phyloP scores from a whole-genome alignment of 2,329 filamentous ascomycete genomes.

The Talaromyces amestolkiae region DNA sequence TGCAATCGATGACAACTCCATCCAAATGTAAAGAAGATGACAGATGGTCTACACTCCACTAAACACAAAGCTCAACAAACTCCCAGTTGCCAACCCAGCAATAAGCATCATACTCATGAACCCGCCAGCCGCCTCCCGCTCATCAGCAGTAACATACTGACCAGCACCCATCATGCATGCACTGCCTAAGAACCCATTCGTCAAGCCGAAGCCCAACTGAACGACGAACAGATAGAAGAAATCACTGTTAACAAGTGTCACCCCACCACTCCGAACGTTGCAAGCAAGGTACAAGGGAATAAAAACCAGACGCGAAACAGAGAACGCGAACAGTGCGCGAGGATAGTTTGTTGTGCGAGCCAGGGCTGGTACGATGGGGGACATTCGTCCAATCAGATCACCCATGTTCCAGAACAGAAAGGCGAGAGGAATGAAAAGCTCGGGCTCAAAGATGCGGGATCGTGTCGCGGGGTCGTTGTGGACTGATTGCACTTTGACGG shows the following conservation, averaged over 20 bases:
- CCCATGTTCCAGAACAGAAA: constrained; percentile 94
- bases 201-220: constrained; percentile 77
- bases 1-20: background rate
- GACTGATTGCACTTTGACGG: constrained; percentile 61
- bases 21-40: background rate
- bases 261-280: constrained; percentile 74
- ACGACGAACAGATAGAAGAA: constrained; percentile 82
- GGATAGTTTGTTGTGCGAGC: constrained; percentile 60
- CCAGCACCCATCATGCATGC: constrained; percentile 88
- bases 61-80: constrained; percentile 79
- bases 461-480: constrained; percentile 33
- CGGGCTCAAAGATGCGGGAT: constrained; percentile 62
- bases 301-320: constrained; percentile 65
- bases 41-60: constrained; percentile 25
- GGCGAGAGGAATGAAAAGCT: constrained; percentile 81
- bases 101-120: constrained; percentile 96
- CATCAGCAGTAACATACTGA: constrained; percentile 75
- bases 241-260: constrained; percentile 70
- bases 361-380: constrained; percentile 59
- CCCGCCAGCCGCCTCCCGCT: constrained; percentile 82
- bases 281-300: constrained; percentile 86
- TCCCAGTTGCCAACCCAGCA: constrained; percentile 77
- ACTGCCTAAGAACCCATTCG: constrained; percentile 82
- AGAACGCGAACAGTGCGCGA: constrained; percentile 63
- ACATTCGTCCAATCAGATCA: constrained; percentile 73